Evolutionary conservation across 164 flowering plant species (phyloP).

Genomic region (Vitis amurensis): DNA sequence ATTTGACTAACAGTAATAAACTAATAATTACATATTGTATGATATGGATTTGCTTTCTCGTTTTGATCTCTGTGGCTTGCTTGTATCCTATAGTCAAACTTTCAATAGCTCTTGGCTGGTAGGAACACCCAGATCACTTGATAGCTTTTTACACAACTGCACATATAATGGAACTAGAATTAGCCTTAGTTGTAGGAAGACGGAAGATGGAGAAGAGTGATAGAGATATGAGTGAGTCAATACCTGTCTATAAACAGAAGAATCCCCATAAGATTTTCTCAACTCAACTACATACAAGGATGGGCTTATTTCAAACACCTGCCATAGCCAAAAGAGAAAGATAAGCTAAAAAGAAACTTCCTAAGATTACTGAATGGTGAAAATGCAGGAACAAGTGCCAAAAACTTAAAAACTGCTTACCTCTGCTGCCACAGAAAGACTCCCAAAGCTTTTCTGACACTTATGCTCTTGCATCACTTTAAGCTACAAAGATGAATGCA

Average conservation of each 20-base stretch:
- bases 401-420: constrained; percentile 30
- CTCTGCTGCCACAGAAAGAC: constrained; percentile 74
- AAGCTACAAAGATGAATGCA: constrained; percentile 41
- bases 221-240: neutral
- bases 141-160: constrained; percentile 79
- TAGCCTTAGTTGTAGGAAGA: no score
- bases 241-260: constrained; percentile 81
- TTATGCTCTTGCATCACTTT: constrained; percentile 58
- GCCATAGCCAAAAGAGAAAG: constrained; percentile 9
- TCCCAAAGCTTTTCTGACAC: constrained; percentile 37
- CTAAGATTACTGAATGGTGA: no score
- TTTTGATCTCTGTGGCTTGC: no score
- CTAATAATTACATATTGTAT: no score
- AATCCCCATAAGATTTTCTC: constrained; percentile 81
- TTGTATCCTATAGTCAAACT: neutral
- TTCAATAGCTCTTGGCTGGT: constrained; percentile 39
- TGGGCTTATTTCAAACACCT: constrained; percentile 88
- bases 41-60: no score
- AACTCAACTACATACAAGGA: constrained; percentile 86
- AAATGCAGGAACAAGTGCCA: no score
- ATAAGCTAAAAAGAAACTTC: no score
- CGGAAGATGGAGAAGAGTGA: neutral
- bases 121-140: constrained; percentile 58
- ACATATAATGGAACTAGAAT: constrained; percentile 12
- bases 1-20: no score